Percentiles rank a stretch among this genome's conserved stretches.
These are phyloP conservation scores for Alternaria incomplexa DNA, from an alignment of 2,329 filamentous ascomycete species.

Conservation along the genomic window DNA sequence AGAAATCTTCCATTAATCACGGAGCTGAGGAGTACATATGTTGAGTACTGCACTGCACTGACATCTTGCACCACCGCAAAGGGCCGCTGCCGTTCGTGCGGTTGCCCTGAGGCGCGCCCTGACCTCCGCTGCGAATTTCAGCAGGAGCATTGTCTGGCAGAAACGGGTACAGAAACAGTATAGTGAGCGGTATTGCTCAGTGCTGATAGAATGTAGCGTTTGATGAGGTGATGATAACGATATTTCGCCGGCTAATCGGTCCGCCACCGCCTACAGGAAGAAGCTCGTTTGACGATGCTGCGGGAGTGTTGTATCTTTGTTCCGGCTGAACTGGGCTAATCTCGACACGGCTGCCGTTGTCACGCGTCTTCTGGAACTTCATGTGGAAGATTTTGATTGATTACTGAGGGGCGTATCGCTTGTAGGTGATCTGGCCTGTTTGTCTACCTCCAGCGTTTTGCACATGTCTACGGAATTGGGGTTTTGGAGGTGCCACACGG, in stretches of 20 bases:
- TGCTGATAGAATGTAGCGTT: constrained; percentile 21
- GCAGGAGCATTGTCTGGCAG: constrained; percentile 7
- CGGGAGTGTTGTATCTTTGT: constrained; percentile 17
- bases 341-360: not conserved
- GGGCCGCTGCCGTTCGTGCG: constrained; percentile 21
- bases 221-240: constrained; percentile 24
- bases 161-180: constrained; percentile 29
- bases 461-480: not conserved
- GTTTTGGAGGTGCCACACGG: not conserved
- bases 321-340: constrained; percentile 20
- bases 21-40: constrained; percentile 23
- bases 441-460: not conserved
- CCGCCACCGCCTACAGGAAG: constrained; percentile 25
- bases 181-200: constrained; percentile 35
- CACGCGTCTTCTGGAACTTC: not conserved
- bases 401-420: constrained; percentile 1
- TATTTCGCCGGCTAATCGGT: constrained; percentile 32
- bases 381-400: not conserved
- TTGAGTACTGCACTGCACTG: constrained; percentile 1
- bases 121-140: constrained; percentile 16
- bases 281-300: constrained; percentile 7
- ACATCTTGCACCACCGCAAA: not conserved
- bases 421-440: not conserved
- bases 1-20: not conserved
- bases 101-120: constrained; percentile 17